Percentiles rank a stretch among this genome's conserved stretches.
Evolutionary conservation across 2,329 filamentous ascomycete species (phyloP).

Genomic region (Thermothelomyces thermophilus): DNA sequence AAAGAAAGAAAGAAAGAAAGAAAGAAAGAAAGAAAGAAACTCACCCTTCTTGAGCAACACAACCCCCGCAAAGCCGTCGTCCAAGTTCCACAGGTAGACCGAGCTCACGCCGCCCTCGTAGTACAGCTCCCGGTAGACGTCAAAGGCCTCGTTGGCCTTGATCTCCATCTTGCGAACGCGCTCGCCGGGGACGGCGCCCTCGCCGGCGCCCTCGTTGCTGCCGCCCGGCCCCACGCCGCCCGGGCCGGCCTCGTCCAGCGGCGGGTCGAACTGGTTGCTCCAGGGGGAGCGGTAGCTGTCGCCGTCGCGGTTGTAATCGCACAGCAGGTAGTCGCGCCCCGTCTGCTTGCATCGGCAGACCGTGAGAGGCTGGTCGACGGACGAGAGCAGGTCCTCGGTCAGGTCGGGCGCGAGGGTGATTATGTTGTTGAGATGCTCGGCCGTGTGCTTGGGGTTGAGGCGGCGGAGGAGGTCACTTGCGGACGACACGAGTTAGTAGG

Average conservation of each 20-base stretch:
- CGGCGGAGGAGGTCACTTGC: slow-evolving; percentile 91
- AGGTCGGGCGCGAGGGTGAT: slow-evolving; percentile 84
- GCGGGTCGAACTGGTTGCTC: slow-evolving; percentile 97
- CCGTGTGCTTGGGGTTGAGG: slow-evolving; percentile 88
- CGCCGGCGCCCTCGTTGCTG: slow-evolving; percentile 55
- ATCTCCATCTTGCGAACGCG: slow-evolving; percentile 90
- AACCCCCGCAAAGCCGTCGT: slow-evolving; percentile 95
- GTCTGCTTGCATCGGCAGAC: slow-evolving; percentile 80
- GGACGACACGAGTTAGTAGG: not conserved
- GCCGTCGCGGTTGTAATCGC: slow-evolving; percentile 99
- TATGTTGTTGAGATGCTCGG: slow-evolving; percentile 80
- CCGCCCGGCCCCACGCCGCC: slow-evolving; percentile 47
- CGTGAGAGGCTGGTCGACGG: slow-evolving; percentile 90
- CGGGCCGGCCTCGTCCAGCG: slow-evolving; percentile 59
- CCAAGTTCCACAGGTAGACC: slow-evolving; percentile 97
- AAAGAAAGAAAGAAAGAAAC: slow-evolving; percentile 25
- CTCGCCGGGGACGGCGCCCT: slow-evolving; percentile 84
- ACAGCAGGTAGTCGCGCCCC: slow-evolving; percentile 92
- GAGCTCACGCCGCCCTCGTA: slow-evolving; percentile 94
- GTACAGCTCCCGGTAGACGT: slow-evolving; percentile 93
- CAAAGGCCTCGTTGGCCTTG: slow-evolving; percentile 90
- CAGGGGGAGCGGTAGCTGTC: slow-evolving; percentile 98
- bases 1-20: not conserved
- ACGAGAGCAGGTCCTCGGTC: slow-evolving; percentile 94
- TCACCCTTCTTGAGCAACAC: slow-evolving; percentile 90